phyloP scores from a whole-genome alignment of 2,329 filamentous ascomycete genomes.

The Zymoseptoria pseudotritici region DNA sequence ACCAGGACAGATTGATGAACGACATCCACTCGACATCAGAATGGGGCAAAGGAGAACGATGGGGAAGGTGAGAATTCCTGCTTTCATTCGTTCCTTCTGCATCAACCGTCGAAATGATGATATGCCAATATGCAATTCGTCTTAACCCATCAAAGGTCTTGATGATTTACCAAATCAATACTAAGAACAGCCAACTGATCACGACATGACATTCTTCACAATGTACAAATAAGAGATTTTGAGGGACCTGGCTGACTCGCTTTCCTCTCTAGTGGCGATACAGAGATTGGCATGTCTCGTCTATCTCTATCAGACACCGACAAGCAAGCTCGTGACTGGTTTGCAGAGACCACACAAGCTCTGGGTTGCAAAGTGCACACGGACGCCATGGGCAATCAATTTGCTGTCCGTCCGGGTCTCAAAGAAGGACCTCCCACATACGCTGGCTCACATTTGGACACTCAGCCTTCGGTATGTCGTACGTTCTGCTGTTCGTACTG shows the following conservation, averaged over 20 bases:
- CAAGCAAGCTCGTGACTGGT: slow-evolving; percentile 68
- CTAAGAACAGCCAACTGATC: slow-evolving; percentile 24
- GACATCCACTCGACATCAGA: slow-evolving; percentile 59
- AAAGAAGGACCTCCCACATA: slow-evolving; percentile 56
- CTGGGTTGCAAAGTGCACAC: slow-evolving; percentile 61
- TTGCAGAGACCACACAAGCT: slow-evolving; percentile 53
- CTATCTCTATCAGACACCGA: slow-evolving; percentile 65
- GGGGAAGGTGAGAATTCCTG: slow-evolving; percentile 53
- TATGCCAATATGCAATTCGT: slow-evolving; percentile 16
- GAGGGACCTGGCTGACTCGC: not conserved
- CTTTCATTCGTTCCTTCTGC: slow-evolving; percentile 4
- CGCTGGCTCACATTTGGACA: slow-evolving; percentile 59
- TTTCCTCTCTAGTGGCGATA: slow-evolving; percentile 27
- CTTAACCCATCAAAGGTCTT: slow-evolving; percentile 8
- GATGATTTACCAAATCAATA: slow-evolving; percentile 10
- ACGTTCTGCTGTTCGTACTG: slow-evolving; percentile 16
- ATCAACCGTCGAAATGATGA: slow-evolving; percentile 10
- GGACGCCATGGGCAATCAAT: slow-evolving; percentile 75
- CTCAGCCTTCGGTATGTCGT: slow-evolving; percentile 42
- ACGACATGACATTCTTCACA: not conserved
- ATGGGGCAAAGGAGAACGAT: slow-evolving; percentile 59
- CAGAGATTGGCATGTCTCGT: slow-evolving; percentile 70
- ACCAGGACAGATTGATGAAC: slow-evolving; percentile 53
- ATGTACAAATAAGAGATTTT: slow-evolving; percentile 4
- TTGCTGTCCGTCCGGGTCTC: slow-evolving; percentile 61